These are phyloP conservation scores for Erigeron canadensis DNA, from an alignment of 129 eudicot species.

Conservation along the genomic window DNA sequence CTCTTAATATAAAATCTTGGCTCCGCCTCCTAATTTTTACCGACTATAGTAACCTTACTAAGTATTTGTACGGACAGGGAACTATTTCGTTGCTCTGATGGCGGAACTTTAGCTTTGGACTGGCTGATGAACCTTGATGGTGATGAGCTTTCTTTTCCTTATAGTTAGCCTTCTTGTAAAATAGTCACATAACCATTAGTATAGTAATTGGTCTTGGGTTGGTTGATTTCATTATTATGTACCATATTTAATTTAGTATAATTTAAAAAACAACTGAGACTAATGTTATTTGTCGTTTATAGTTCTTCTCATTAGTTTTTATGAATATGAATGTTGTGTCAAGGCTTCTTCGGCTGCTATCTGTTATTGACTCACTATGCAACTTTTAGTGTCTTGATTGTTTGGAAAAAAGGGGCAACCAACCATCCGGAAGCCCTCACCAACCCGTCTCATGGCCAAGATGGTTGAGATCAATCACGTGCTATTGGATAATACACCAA, in stretches of 20 bases:
- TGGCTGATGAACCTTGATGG: conserved; percentile 61
- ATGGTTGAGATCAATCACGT: no score
- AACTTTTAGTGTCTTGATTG: background rate
- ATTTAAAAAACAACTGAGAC: background rate
- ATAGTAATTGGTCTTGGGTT: no score
- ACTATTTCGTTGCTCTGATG: conserved; percentile 61
- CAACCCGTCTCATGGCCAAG: no score
- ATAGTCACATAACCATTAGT: background rate
- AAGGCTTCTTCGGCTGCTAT: background rate
- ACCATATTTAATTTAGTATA: no score
- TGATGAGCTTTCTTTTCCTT: conserved; percentile 20
- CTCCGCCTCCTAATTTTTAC: no score
- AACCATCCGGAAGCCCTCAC: no score
- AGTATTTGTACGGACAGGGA: conserved; percentile 41
- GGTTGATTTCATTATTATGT: no score
- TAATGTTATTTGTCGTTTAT: background rate
- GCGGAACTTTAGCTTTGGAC: conserved; percentile 87
- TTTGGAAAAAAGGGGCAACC: background rate
- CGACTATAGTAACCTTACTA: conserved; percentile 4
- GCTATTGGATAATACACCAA: no score
- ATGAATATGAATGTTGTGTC: background rate
- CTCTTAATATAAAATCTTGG: background rate
- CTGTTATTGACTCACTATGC: background rate
- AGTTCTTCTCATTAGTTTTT: background rate
- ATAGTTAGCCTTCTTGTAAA: conserved; percentile 1